A percentile compares a stretch with the other conserved stretches of the same genome.
phyloP scores from a whole-genome alignment of 2,329 filamentous ascomycete species.

The Thermothelomyces thermophilus region DNA sequence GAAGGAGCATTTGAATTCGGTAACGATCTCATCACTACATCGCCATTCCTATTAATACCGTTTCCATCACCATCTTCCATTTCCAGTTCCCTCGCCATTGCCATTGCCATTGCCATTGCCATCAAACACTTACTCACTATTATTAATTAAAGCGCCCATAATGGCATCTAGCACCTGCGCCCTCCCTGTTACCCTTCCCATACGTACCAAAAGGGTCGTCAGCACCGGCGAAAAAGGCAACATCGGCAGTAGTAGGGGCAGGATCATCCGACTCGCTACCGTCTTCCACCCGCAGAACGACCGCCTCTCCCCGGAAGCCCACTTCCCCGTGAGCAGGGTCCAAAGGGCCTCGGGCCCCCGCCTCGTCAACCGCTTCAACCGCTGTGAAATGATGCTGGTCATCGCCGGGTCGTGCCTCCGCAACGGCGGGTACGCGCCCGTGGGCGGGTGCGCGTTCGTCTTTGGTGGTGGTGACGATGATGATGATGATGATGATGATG shows the following conservation, averaged over 20 bases:
- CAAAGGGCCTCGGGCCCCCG: constrained; percentile 26
- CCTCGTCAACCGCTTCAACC: constrained; percentile 31
- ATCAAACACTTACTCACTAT: no score
- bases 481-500: no score
- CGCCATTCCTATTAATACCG: no score
- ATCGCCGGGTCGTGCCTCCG: constrained; percentile 37
- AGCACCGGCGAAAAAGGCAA: no score
- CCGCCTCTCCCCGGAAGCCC: constrained; percentile 28
- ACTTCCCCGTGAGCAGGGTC: constrained; percentile 26
- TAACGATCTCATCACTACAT: no score
- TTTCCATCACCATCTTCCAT: no score
- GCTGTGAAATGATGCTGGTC: constrained; percentile 35
- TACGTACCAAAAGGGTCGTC: not conserved
- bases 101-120: no score
- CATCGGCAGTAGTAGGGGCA: not conserved
- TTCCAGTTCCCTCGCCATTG: no score
- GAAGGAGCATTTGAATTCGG: no score
- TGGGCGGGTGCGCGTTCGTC: constrained; percentile 28
- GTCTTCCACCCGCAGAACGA: constrained; percentile 26
- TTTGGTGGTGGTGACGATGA: constrained; percentile 14
- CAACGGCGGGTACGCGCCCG: constrained; percentile 29
- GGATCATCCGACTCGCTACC: constrained; percentile 20
- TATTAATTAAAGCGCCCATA: not conserved
- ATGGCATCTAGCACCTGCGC: not conserved
- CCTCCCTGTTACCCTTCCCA: not conserved